A percentile compares a stretch with the other conserved stretches of the same genome.
Conservation (phyloP, 176 grass and related monocot genomes). For the Coix lacrymajobi region DNA sequence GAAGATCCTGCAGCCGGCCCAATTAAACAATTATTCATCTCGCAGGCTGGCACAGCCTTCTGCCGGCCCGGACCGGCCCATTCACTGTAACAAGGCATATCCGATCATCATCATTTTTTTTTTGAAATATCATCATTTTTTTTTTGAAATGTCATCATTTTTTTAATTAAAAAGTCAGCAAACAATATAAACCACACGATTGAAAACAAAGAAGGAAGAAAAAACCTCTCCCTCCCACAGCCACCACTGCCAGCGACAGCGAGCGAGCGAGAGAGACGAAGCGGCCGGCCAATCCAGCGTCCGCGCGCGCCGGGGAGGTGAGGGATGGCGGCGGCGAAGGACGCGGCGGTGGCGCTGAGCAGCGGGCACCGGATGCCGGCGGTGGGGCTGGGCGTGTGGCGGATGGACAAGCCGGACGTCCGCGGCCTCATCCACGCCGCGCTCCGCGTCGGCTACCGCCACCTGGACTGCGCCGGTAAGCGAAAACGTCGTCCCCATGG, state of each 20-base stretch:
- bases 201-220: no score
- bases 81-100: no score
- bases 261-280: neutral
- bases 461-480: conserved; percentile 92
- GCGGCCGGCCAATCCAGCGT: neutral
- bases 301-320: neutral
- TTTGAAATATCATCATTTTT: no score
- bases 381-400: conserved; percentile 90
- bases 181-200: no score
- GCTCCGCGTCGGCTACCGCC: conserved; percentile 84
- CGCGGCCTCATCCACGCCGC: conserved; percentile 77
- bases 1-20: no score
- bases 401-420: conserved; percentile 73
- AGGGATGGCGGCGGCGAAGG: conserved; percentile 47
- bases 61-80: no score
- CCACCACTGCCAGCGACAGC: neutral
- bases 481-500: neutral
- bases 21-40: no score
- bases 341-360: conserved; percentile 45
- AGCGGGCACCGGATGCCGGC: conserved; percentile 72
- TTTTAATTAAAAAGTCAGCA: no score
- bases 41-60: no score
- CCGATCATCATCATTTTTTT: no score
- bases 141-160: no score
- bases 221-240: no score